Conservation (phyloP, 768 basidiomycete species). For the Auriculariales sp. region DNA sequence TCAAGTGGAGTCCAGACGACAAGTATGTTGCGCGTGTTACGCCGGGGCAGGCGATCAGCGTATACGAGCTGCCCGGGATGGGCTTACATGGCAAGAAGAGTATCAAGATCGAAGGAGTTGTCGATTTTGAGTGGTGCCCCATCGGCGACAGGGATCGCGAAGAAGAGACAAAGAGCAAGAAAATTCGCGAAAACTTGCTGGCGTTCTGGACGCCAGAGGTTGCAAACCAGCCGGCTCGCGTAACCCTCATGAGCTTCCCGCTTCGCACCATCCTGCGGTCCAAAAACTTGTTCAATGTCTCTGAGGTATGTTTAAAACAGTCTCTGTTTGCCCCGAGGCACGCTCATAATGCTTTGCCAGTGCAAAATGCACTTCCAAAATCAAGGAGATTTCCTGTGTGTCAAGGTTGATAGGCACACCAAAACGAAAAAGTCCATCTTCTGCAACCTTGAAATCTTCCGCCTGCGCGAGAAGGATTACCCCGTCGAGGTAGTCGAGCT, state of each 20-base stretch:
- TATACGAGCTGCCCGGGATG: conserved; percentile 93
- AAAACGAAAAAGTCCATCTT: conserved; percentile 98
- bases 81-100: conserved; percentile 90
- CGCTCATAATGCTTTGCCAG: conserved; percentile 26
- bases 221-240: conserved; percentile 88
- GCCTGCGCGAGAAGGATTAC: conserved; percentile 91
- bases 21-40: conserved; percentile 84
- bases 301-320: conserved; percentile 50
- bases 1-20: conserved; percentile 98
- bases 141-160: conserved; percentile 80
- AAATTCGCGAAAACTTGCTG: conserved; percentile 75
- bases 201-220: conserved; percentile 98
- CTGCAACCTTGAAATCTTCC: conserved; percentile 96
- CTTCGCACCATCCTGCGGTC: conserved; percentile 70
- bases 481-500: conserved; percentile 96
- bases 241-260: conserved; percentile 85
- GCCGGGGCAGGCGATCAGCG: conserved; percentile 85
- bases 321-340: no score
- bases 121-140: conserved; percentile 98
- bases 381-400: conserved; percentile 94
- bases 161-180: conserved; percentile 48
- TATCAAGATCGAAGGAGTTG: conserved; percentile 91
- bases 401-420: conserved; percentile 96
- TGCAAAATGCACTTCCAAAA: conserved; percentile 98
- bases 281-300: conserved; percentile 96